These are phyloP conservation scores for Phaeosphaeriaceae sp. DNA, from an alignment of 2,329 filamentous ascomycete genomes.

Conservation along the genomic window DNA sequence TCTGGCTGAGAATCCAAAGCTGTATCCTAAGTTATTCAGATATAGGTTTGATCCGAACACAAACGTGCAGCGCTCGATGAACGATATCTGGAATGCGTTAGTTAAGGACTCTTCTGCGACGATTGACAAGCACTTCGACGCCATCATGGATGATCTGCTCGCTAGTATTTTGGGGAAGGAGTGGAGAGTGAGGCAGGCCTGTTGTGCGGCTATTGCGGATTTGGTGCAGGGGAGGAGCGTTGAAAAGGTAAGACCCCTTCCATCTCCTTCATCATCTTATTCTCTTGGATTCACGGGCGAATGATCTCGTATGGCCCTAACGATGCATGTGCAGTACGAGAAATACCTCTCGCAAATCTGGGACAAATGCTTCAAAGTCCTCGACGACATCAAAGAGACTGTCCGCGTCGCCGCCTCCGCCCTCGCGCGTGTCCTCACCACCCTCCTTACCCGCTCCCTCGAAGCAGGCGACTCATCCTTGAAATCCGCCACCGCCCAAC, in stretches of 20 bases:
- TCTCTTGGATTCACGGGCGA: background rate
- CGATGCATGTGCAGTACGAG: constrained; percentile 69
- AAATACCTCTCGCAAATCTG: constrained; percentile 86
- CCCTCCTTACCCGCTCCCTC: constrained; percentile 82
- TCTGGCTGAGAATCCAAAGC: constrained; percentile 82
- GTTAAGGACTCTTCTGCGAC: constrained; percentile 84
- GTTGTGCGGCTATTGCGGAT: constrained; percentile 87
- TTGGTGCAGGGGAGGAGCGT: constrained; percentile 79
- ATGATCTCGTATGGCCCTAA: too few relatives aligned
- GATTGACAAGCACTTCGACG: constrained; percentile 82
- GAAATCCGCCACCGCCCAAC: constrained; percentile 77
- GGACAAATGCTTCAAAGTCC: constrained; percentile 83
- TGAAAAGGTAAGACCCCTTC: constrained; percentile 44
- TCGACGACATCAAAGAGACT: constrained; percentile 94
- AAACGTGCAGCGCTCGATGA: constrained; percentile 94
- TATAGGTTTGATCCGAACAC: constrained; percentile 95
- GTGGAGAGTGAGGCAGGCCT: constrained; percentile 92
- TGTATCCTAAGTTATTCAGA: constrained; percentile 93
- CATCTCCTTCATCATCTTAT: background rate
- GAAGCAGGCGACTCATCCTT: constrained; percentile 74
- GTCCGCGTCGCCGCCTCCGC: constrained; percentile 82
- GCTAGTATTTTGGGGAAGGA: constrained; percentile 87
- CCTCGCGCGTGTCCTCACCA: constrained; percentile 83
- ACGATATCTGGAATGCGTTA: constrained; percentile 95
- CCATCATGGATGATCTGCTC: constrained; percentile 86